A percentile compares a stretch with the other conserved stretches of the same genome.
Evolutionary conservation across 805 yeast species (phyloP).

Genomic region (Nakazawaea wickerhamii): DNA sequence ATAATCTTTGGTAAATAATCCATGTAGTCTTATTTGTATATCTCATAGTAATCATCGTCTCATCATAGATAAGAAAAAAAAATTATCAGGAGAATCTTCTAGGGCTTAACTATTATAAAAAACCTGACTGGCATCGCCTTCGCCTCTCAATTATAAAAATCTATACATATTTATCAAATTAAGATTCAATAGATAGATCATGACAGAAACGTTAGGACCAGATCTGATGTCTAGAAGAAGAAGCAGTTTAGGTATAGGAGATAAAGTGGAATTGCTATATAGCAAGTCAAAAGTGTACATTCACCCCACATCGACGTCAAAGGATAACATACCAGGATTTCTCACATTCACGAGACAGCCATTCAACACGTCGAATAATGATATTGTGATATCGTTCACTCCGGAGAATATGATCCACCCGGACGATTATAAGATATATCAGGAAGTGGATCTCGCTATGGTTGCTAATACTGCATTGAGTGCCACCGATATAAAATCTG

Average conservation of each 20-base stretch:
- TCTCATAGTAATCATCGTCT: no score
- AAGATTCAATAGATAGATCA: background rate
- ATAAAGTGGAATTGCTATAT: slow-evolving; percentile 43
- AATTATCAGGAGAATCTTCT: no score
- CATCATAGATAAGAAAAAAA: no score
- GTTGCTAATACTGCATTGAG: slow-evolving; percentile 2
- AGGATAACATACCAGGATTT: slow-evolving; percentile 79
- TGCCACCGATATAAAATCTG: background rate
- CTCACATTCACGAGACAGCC: slow-evolving; percentile 57
- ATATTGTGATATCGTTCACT: slow-evolving; percentile 60
- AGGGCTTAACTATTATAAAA: no score
- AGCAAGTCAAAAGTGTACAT: slow-evolving; percentile 71
- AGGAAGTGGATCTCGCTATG: slow-evolving; percentile 41
- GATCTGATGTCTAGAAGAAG: slow-evolving; percentile 3
- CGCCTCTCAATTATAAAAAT: no score
- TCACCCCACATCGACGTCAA: slow-evolving; percentile 71
- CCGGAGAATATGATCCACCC: slow-evolving; percentile 43
- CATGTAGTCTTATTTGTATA: no score
- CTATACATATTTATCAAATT: background rate
- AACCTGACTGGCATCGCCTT: no score
- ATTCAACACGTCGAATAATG: slow-evolving; percentile 42
- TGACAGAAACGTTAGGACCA: background rate
- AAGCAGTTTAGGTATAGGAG: slow-evolving; percentile 6
- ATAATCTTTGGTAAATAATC: no score
- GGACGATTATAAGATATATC: slow-evolving; percentile 41